Conservation (phyloP, 345 rosid species). For the Populus pruinosa region DNA sequence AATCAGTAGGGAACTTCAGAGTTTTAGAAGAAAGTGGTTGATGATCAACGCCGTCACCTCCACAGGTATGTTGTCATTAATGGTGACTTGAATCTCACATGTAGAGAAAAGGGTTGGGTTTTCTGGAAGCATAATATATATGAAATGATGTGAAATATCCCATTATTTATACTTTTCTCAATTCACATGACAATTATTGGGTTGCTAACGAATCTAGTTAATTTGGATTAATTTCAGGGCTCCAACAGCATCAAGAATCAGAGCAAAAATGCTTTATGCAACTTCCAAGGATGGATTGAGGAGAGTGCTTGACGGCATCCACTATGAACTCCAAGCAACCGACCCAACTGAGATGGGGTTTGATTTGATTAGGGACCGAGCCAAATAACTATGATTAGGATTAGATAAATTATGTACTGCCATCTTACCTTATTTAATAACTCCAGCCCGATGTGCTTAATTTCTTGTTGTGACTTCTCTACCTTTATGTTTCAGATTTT, state of each 20-base stretch:
- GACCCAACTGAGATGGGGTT: constrained; percentile 96
- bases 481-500: constrained; percentile 5
- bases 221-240: constrained; percentile 44
- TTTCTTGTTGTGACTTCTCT: background rate
- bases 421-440: constrained; percentile 39
- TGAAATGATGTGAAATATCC: background rate
- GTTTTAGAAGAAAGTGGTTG: background rate
- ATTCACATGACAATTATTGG: background rate
- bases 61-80: background rate
- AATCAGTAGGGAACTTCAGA: background rate
- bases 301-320: constrained; percentile 84
- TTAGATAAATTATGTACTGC: constrained; percentile 5
- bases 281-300: constrained; percentile 85
- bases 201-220: background rate
- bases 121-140: constrained; percentile 4
- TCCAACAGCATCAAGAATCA: constrained; percentile 74
- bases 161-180: background rate
- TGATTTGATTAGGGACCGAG: constrained; percentile 74
- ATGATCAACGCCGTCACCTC: background rate
- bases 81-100: background rate
- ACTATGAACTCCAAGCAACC: constrained; percentile 92
- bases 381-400: constrained; percentile 39
- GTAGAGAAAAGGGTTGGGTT: background rate
- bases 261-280: constrained; percentile 84
- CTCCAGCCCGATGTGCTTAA: constrained; percentile 28